Evolutionary conservation across 345 rosid species (phyloP).

Genomic region (Gossypium raimondii): DNA sequence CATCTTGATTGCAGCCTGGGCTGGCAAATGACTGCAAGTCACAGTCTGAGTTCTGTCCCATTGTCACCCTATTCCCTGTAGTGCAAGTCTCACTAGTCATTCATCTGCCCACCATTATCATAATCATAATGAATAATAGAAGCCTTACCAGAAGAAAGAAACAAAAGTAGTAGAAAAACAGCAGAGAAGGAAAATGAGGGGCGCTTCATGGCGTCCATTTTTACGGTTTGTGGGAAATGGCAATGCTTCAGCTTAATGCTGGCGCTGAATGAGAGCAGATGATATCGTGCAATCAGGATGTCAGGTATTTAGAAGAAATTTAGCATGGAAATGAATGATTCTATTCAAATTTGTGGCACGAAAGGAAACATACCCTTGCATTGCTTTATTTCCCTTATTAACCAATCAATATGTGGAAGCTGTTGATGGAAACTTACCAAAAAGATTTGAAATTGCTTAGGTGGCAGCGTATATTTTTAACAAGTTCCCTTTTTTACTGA

Average conservation of each 20-base stretch:
- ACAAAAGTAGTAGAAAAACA: background rate
- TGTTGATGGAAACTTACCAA: background rate
- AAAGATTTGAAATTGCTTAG: background rate
- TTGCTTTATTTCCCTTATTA: background rate
- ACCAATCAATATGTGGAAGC: too few relatives aligned
- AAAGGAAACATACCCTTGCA: background rate
- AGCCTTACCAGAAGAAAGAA: constrained; percentile 5
- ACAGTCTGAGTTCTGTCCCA: background rate
- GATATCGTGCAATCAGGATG: background rate
- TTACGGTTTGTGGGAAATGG: background rate
- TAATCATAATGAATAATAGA: background rate
- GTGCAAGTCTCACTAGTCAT: background rate
- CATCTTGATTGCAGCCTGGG: background rate
- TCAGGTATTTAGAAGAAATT: background rate
- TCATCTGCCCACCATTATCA: background rate
- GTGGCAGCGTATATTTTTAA: too few relatives aligned
- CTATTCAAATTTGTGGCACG: background rate
- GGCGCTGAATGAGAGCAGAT: too few relatives aligned
- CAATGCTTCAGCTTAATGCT: background rate
- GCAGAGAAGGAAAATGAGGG: background rate
- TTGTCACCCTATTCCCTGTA: background rate
- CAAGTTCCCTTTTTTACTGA: too few relatives aligned
- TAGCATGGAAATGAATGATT: too few relatives aligned
- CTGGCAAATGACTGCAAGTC: background rate
- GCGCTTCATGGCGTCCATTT: constrained; percentile 6